These are phyloP conservation scores for Candida pseudoviswanathii DNA, from an alignment of 1,139 yeast genomes.

Conservation along the genomic window DNA sequence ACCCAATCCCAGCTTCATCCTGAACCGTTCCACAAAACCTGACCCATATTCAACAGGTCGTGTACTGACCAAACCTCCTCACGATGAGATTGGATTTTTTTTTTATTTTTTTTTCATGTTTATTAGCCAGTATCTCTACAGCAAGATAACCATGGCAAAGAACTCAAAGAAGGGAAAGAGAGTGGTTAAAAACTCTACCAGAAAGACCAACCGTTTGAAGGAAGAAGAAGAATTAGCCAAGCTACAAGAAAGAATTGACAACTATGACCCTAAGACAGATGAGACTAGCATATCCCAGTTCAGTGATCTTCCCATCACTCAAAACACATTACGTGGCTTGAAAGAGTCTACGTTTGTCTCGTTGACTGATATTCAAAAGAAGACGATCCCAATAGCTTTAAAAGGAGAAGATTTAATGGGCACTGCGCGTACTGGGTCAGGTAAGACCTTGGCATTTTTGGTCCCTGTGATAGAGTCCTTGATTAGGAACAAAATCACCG, in stretches of 20 bases:
- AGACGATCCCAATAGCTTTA: conserved; percentile 74
- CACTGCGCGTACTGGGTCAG: conserved; percentile 96
- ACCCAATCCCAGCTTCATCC: too few species aligned
- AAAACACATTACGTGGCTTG: conserved; percentile 68
- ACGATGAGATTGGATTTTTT: conserved; percentile 8
- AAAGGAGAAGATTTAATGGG: conserved; percentile 85
- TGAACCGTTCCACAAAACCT: too few species aligned
- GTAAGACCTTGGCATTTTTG: conserved; percentile 90
- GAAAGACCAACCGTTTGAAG: conserved; percentile 28
- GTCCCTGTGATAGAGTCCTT: conserved; percentile 81
- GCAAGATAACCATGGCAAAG: conserved; percentile 14
- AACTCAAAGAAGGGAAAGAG: conserved; percentile 16
- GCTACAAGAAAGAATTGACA: conserved; percentile 51
- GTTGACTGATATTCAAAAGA: conserved; percentile 84
- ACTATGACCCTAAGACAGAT: conserved; percentile 46
- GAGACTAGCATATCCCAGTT: conserved; percentile 41
- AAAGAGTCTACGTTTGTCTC: conserved; percentile 70
- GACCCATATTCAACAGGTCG: not conserved
- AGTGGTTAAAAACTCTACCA: conserved; percentile 19
- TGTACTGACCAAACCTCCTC: not conserved
- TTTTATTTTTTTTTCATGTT: not conserved
- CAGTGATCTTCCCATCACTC: conserved; percentile 74
- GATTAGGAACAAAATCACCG: conserved; percentile 77
- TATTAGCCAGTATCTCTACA: not conserved
- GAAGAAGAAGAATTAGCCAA: conserved; percentile 49